These are phyloP conservation scores for Kwoniella bestiolae DNA, from an alignment of 768 basidiomycete species.

Conservation along the genomic window DNA sequence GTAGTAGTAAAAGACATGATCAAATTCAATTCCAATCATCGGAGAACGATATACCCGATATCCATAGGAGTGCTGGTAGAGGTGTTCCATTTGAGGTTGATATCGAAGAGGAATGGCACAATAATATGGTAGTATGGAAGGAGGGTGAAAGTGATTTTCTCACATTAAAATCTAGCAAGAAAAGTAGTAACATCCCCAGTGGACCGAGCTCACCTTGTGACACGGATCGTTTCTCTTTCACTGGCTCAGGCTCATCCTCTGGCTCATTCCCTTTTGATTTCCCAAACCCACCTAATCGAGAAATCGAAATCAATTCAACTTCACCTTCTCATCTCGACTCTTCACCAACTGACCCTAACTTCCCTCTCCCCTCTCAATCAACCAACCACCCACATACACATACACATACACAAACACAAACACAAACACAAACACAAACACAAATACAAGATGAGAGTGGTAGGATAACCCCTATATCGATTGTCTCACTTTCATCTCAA, in stretches of 20 bases:
- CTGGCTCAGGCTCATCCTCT: conserved; percentile 2
- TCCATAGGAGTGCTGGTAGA: not conserved
- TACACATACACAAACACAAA: not conserved
- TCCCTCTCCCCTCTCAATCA: conserved; percentile 22
- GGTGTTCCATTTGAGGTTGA: not conserved
- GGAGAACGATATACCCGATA: conserved; percentile 11
- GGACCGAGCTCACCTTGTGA: conserved; percentile 27
- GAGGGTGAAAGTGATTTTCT: conserved; percentile 6
- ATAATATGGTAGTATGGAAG: conserved; percentile 13
- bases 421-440: not conserved
- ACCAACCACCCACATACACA: conserved; percentile 3
- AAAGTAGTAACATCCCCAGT: conserved; percentile 9
- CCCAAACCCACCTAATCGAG: conserved; percentile 22
- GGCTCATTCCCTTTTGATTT: conserved; percentile 18
- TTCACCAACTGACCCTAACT: conserved; percentile 23
- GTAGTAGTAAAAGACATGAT: not conserved
- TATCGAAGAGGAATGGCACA: conserved; percentile 15
- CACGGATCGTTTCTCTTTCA: conserved; percentile 25
- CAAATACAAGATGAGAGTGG: not conserved
- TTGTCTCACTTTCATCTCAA: conserved; percentile 11
- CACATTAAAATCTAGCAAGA: not conserved
- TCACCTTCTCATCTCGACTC: conserved; percentile 14
- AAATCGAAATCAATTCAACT: no score
- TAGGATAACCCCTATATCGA: conserved; percentile 16
- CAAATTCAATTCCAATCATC: not conserved